phyloP scores from a whole-genome alignment of 176 grass and related monocot genomes.

The Musa beccarii region DNA sequence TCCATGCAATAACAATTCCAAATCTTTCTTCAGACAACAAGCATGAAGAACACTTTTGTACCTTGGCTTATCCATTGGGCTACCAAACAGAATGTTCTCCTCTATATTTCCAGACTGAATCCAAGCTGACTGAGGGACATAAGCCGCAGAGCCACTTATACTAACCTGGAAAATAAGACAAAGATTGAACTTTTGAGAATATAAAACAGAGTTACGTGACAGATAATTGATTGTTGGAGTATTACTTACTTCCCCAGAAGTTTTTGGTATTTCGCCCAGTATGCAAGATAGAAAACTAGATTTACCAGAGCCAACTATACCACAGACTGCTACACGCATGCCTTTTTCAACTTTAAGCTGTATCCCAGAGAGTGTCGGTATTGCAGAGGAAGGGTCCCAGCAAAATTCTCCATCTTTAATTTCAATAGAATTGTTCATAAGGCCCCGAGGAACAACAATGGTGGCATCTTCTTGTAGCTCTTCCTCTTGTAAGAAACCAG shows the following conservation, averaged over 20 bases:
- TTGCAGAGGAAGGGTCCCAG: conserved; percentile 56
- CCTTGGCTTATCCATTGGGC: conserved; percentile 57
- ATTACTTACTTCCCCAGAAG: conserved; percentile 79
- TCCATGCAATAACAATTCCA: conserved; percentile 75
- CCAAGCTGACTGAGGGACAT: conserved; percentile 95
- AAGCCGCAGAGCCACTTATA: conserved; percentile 75
- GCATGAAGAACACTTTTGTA: conserved; percentile 83
- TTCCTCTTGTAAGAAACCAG: conserved; percentile 55
- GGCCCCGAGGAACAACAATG: conserved; percentile 48
- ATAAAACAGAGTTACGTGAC: background rate
- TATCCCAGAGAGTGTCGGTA: conserved; percentile 47
- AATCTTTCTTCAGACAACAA: conserved; percentile 90
- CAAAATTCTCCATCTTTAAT: conserved; percentile 70
- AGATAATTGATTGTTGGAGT: background rate
- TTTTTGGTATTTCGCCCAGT: conserved; percentile 90
- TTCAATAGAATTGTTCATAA: conserved; percentile 62
- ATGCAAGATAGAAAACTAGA: conserved; percentile 89
- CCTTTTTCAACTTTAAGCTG: conserved; percentile 66
- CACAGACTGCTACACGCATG: conserved; percentile 93
- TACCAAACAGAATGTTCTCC: conserved; percentile 91
- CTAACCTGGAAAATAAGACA: conserved; percentile 60
- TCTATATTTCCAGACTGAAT: conserved; percentile 98
- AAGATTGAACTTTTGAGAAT: conserved; percentile 13
- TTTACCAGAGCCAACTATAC: conserved; percentile 89
- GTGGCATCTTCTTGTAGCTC: conserved; percentile 55